Evolutionary conservation across 257 asterid species (phyloP).

Genomic region (Nicotiana sylvestris): DNA sequence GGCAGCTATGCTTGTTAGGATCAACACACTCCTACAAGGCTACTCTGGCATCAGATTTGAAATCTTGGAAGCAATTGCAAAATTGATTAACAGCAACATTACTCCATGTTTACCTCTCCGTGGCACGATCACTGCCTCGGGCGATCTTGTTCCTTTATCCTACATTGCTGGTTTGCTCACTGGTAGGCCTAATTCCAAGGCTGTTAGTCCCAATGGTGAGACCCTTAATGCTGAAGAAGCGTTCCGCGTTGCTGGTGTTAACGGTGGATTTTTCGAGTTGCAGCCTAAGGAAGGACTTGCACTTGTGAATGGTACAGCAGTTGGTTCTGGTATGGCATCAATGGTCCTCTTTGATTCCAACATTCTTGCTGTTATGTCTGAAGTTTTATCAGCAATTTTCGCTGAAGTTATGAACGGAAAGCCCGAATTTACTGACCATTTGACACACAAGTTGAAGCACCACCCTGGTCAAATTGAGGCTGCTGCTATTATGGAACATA

Average conservation of each 20-base stretch:
- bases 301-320: conserved; percentile 49
- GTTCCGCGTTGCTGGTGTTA: conserved; percentile 31
- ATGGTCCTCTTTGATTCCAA: conserved; percentile 42
- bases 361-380: conserved; percentile 31
- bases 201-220: conserved; percentile 44
- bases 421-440: conserved; percentile 45
- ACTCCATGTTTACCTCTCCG: conserved; percentile 51
- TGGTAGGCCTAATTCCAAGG: conserved; percentile 45
- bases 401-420: conserved; percentile 58
- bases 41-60: conserved; percentile 51
- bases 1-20: conserved; percentile 52
- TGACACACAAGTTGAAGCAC: conserved; percentile 48
- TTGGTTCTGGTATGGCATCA: conserved; percentile 55
- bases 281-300: conserved; percentile 56
- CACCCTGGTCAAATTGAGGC: conserved; percentile 58
- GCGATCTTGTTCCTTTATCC: conserved; percentile 48
- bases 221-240: conserved; percentile 39
- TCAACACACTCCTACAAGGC: conserved; percentile 52
- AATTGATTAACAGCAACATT: conserved; percentile 40
- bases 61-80: conserved; percentile 47
- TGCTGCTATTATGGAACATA: conserved; percentile 52
- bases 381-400: conserved; percentile 42
- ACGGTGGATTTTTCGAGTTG: conserved; percentile 35
- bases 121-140: conserved; percentile 49
- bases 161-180: conserved; percentile 47